These are phyloP conservation scores for Cyberlindnera saturnus DNA, from an alignment of 805 yeast species.

Conservation along the genomic window DNA sequence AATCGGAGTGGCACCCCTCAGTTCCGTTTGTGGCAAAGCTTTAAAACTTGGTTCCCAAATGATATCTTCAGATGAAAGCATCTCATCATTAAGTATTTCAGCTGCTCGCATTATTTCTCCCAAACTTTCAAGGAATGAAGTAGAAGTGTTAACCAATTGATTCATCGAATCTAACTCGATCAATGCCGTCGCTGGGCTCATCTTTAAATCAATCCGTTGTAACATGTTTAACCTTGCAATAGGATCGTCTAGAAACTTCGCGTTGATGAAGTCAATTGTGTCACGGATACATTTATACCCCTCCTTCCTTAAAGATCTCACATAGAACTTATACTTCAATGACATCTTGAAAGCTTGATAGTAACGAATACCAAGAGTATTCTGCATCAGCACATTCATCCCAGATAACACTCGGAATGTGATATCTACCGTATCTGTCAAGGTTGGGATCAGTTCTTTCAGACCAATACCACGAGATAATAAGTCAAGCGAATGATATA, in stretches of 20 bases:
- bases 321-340: conserved; percentile 16
- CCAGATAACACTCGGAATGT: conserved; percentile 14
- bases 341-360: conserved; percentile 23
- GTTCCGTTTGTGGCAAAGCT: conserved; percentile 4
- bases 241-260: conserved; percentile 16
- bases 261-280: conserved; percentile 16
- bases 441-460: background rate
- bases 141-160: conserved; percentile 7
- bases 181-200: conserved; percentile 11
- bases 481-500: conserved; percentile 19
- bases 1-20: background rate
- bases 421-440: conserved; percentile 3
- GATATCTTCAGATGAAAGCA: conserved; percentile 9
- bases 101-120: background rate
- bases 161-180: conserved; percentile 17
- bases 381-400: conserved; percentile 14
- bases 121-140: conserved; percentile 5
- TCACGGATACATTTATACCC: conserved; percentile 22
- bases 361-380: conserved; percentile 17
- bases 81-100: conserved; percentile 10
- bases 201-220: conserved; percentile 11
- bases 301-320: conserved; percentile 19
- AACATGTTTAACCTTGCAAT: conserved; percentile 8
- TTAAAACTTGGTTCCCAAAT: conserved; percentile 21
- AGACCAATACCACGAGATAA: conserved; percentile 12